Evolutionary conservation across 306 rosid species (phyloP).

Genomic region (Pterocarpus santalinus): DNA sequence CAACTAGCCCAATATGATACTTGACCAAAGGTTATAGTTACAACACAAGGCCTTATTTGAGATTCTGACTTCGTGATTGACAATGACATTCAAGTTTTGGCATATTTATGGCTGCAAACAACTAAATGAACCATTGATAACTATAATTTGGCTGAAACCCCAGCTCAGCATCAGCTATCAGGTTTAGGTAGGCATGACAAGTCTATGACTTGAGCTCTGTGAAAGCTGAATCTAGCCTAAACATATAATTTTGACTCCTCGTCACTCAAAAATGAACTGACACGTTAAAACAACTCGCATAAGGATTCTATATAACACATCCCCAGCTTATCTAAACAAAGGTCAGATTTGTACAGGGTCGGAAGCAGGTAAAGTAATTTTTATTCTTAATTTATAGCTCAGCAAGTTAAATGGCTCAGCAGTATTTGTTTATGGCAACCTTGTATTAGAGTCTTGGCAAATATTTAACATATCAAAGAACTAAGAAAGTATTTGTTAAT

Average conservation of each 20-base stretch:
- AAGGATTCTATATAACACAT: constrained; percentile 22
- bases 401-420: constrained; percentile 12
- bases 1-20: constrained; percentile 20
- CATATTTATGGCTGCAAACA: constrained; percentile 1
- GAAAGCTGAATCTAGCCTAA: constrained; percentile 9
- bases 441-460: not conserved
- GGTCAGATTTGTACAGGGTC: not conserved
- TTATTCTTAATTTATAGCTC: constrained; percentile 28
- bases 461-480: constrained; percentile 8
- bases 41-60: constrained; percentile 12
- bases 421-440: constrained; percentile 4
- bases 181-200: not conserved
- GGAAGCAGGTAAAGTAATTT: constrained; percentile 26
- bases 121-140: constrained; percentile 14
- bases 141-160: constrained; percentile 24
- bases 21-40: constrained; percentile 31
- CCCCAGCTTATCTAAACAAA: constrained; percentile 29
- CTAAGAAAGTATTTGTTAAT: not conserved
- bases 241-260: constrained; percentile 30
- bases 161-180: constrained; percentile 37
- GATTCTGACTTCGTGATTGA: constrained; percentile 2
- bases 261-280: not conserved
- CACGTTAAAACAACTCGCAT: not conserved
- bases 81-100: constrained; percentile 21
- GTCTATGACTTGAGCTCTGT: constrained; percentile 16